A percentile compares a stretch with the other conserved stretches of the same genome.
These are phyloP conservation scores for Escovopsis weberi DNA, from an alignment of 2,329 filamentous ascomycete species.

Conservation along the genomic window DNA sequence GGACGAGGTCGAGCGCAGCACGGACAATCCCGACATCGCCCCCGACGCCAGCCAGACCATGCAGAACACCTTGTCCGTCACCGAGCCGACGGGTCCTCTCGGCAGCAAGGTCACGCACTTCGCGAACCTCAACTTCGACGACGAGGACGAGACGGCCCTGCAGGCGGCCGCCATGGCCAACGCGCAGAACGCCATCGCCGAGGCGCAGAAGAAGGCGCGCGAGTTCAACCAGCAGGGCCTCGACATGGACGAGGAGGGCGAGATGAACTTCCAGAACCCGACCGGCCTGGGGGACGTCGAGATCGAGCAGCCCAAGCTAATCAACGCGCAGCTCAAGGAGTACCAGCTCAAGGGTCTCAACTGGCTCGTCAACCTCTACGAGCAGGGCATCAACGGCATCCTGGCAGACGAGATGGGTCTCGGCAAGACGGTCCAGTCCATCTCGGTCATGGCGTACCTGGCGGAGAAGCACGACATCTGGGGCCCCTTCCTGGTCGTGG, in stretches of 20 bases:
- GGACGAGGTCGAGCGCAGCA: constrained; percentile 81
- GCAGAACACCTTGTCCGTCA: constrained; percentile 32
- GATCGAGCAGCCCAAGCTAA: constrained; percentile 84
- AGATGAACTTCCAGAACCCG: constrained; percentile 99
- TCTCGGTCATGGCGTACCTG: constrained; percentile 97
- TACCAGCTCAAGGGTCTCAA: constrained; percentile 99
- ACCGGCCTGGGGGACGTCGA: constrained; percentile 88
- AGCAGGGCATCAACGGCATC: constrained; percentile 99
- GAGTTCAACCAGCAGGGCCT: constrained; percentile 70
- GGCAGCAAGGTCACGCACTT: constrained; percentile 76
- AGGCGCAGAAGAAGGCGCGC: constrained; percentile 83
- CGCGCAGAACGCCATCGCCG: constrained; percentile 86
- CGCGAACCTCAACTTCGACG: constrained; percentile 89
- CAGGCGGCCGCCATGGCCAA: constrained; percentile 83
- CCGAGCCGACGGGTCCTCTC: constrained; percentile 37
- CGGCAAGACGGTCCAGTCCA: constrained; percentile 96
- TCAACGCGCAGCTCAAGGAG: constrained; percentile 90
- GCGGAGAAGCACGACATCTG: constrained; percentile 96
- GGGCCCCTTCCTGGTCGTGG: constrained; percentile 94
- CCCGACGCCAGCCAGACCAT: constrained; percentile 29
- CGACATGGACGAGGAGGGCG: constrained; percentile 75
- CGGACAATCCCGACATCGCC: constrained; percentile 62
- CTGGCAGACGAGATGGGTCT: constrained; percentile 99
- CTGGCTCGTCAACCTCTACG: constrained; percentile 97
- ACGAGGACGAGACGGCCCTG: constrained; percentile 74